Base-by-base conservation (phyloP, 1,139 yeast genomes). In the Nakaseomyces uthaithaninus region DNA sequence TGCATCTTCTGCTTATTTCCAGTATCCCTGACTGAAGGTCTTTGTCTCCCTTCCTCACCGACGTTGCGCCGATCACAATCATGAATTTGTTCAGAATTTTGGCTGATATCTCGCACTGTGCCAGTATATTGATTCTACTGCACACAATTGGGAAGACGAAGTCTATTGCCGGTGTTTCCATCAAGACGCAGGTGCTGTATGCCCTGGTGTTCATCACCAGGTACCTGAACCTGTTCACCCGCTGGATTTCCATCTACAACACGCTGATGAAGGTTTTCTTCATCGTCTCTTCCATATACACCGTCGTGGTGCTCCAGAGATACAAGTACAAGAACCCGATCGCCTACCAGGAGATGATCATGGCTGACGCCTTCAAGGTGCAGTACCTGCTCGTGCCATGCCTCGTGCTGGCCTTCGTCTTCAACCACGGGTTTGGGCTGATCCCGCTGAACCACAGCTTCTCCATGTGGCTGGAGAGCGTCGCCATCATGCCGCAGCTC, bases 401-500 rank as follows among this genome's bases (percentile, higher is more conserved):
- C 1, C 65, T 66, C 8, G 57, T 84, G 3, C 55, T 78, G 50
- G 73, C 85, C 0, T 64, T 86, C 38, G 53, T 86, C 9, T 78
- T 85, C 64, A 80, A 85, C 41, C 72, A 76, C 55, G 72, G 74
- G 43, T 87, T 78, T 62, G 64, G 77, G 0, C 37, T 77, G 16
- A 51, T 72, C 9, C 95, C 89, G 58, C 53, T 81, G 4, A 51
- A 74, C 22, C 84, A 94, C 94, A 69, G 85, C 20, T 85, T 82
- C 54, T 77, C 86, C 11, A 60, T 82, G 39, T 85, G 94, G 94
- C 71, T 91, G 41, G 98, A 91, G 63, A 74, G 91, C 35, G 85
- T 85, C 37, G 94, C 95, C 14, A 86, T 91, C 43, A 65, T 91
- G 45, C 98, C 98, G 3, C 98, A 91, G 64, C 69, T 91, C 59